Conservation (phyloP, 192 early-diverging fungal species). For the Anaeromyces robustus region DNA sequence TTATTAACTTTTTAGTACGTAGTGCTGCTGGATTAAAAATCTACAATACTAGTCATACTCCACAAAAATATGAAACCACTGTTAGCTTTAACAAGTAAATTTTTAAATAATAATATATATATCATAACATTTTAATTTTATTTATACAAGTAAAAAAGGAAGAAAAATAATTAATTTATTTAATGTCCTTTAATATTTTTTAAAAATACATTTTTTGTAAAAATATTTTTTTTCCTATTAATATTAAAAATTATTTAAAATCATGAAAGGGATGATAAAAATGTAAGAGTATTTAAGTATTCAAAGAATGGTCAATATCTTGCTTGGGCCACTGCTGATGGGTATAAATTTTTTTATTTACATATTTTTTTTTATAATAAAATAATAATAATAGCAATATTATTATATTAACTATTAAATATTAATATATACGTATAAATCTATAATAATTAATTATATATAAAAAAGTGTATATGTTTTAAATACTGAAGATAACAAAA, state of each 20-base stretch:
- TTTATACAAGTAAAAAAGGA: too few relatives aligned
- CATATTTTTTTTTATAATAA: constrained; percentile 22
- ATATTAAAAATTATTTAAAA: too few relatives aligned
- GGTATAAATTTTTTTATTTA: constrained; percentile 14
- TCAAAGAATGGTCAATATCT: constrained; percentile 1
- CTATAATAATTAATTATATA: constrained; percentile 20
- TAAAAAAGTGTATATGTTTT: constrained; percentile 51
- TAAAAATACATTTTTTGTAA: too few relatives aligned
- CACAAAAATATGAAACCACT: not conserved
- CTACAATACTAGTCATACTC: not conserved
- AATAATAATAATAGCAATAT: constrained; percentile 55
- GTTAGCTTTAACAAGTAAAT: not conserved
- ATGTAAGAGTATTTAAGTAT: constrained; percentile 24
- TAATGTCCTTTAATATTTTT: too few relatives aligned
- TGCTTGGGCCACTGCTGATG: constrained; percentile 11
- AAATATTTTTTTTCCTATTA: too few relatives aligned
- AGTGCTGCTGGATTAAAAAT: not conserved
- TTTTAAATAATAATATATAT: not conserved
- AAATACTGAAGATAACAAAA: constrained; percentile 43
- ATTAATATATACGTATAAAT: too few relatives aligned
- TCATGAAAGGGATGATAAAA: not conserved
- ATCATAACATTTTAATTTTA: too few relatives aligned
- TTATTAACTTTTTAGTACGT: not conserved
- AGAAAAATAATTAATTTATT: too few relatives aligned
- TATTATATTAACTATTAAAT: too few relatives aligned